A percentile compares a stretch with the other conserved stretches of the same genome.
These are phyloP conservation scores for Chaetomium fimeti DNA, from an alignment of 495 filamentous ascomycete species.

Conservation along the genomic window DNA sequence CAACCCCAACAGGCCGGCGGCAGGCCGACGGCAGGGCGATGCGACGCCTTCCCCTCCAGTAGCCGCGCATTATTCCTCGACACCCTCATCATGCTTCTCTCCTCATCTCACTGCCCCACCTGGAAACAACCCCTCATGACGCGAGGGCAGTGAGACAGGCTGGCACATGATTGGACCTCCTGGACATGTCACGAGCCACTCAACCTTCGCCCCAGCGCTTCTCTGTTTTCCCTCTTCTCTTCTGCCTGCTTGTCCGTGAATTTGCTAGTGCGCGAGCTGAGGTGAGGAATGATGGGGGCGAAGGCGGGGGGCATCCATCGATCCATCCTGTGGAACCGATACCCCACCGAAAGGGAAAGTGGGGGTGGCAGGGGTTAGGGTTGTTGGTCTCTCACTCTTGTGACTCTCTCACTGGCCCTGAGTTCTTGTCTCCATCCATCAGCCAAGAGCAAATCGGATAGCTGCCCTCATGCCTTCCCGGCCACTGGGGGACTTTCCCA, in stretches of 20 bases:
- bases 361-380: constrained; percentile 10
- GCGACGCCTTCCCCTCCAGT: not conserved
- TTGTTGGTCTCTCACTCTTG: too few species aligned
- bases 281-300: too few species aligned
- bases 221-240: not conserved
- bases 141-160: constrained; percentile 26
- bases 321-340: too few species aligned
- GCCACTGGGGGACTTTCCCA: not conserved
- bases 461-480: not conserved
- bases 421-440: not conserved
- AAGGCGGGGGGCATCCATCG: too few species aligned
- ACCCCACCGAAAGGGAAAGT: too few species aligned
- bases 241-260: not conserved
- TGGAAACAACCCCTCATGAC: constrained; percentile 7
- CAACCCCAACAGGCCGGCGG: not conserved
- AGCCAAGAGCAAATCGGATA: constrained; percentile 18
- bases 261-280: not conserved
- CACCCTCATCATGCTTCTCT: not conserved
- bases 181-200: constrained; percentile 21
- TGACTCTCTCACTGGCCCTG: too few species aligned
- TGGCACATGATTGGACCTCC: constrained; percentile 28
- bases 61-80: constrained; percentile 1
- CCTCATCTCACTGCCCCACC: constrained; percentile 4
- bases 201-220: not conserved
- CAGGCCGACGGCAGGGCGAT: not conserved